Evolutionary conservation across 805 yeast genomes (phyloP), one percentile per base, ranked within the genome.

Genomic region (Spathaspora hagerdaliae): DNA sequence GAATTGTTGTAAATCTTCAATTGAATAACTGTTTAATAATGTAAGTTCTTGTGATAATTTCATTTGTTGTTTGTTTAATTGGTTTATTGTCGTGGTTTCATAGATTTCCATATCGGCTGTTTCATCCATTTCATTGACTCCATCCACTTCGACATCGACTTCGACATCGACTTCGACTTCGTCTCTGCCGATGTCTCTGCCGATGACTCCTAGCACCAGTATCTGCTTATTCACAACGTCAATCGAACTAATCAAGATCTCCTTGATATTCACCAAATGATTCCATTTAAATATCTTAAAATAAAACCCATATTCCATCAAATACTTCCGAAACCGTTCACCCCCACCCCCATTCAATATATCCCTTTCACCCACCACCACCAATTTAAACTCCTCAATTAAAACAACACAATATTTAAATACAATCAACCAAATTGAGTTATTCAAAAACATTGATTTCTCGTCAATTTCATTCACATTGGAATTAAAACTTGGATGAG

Each of bases 401-500:
- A 61, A 12, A 12, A 47, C 46, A 8, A 43, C 31, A 8, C 59
- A 39, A 24, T 38, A 42, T 37, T 54, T 56, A 41, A 37, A 58
- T n/a, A 58, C 41, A 2, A 55, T 24, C 19, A 60, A 39, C 55
- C 60, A 56, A 6, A 61, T 37, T 36, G 54, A 51, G 43, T 59
- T 57, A 35, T 53, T 40, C 13, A 45, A 34, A 38, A 47, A 51
- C 33, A 48, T 45, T 5, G 24, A 2, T 2, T 15, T 13, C 37
- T 41, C 43, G 6, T 43, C 27, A 36, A 36, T 43, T 9, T 13
- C 19, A 8, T 39, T 31, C 5, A n/a, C 31, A 40, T 61, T 60
- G 10, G 60, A 36, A 41, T 61, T 62, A 42, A 55, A 57, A 1
- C 61, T 58, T 1, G 65, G 63, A 32, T 58, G 63, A 10, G 34